phyloP scores from a whole-genome alignment of 2,329 filamentous ascomycete species.

The Pezicula neosporulosa region DNA sequence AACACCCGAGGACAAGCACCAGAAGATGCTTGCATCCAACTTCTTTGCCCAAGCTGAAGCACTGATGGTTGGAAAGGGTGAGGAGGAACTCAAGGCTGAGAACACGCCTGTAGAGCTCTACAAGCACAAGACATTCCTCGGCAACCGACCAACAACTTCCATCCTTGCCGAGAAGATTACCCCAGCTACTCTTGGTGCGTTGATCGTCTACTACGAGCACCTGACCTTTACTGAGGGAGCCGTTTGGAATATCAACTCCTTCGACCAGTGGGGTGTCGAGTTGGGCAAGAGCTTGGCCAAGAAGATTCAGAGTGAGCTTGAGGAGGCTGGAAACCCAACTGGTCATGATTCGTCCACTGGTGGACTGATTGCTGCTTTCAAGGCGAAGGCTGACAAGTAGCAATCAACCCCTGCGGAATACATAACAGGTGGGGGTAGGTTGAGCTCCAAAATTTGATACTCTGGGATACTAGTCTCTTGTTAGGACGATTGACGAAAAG shows the following conservation, averaged over 20 bases:
- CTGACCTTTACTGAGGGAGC: constrained; percentile 96
- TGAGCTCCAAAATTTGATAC: not conserved
- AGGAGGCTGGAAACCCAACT: constrained; percentile 66
- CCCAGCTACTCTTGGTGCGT: constrained; percentile 84
- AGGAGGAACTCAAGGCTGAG: constrained; percentile 75
- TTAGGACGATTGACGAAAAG: no score
- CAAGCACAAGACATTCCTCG: constrained; percentile 98
- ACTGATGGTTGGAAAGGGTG: constrained; percentile 86
- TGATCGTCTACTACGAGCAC: constrained; percentile 99
- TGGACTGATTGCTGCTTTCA: constrained; percentile 88
- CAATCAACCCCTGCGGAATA: not conserved
- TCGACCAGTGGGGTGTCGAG: constrained; percentile 99
- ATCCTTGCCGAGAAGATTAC: constrained; percentile 92
- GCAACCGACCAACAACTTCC: constrained; percentile 94
- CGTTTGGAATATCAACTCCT: constrained; percentile 99
- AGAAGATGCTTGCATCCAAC: constrained; percentile 93
- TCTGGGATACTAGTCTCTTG: no score
- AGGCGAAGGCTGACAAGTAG: constrained; percentile 48
- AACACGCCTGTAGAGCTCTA: constrained; percentile 72
- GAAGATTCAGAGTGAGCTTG: constrained; percentile 84
- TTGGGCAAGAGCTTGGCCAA: constrained; percentile 94
- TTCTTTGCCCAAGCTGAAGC: constrained; percentile 88
- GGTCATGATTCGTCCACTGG: constrained; percentile 86
- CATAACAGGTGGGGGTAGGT: not conserved
- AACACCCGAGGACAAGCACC: constrained; percentile 86